Base-by-base conservation (phyloP, 805 yeast species). In the Ascoidea asiatica region DNA sequence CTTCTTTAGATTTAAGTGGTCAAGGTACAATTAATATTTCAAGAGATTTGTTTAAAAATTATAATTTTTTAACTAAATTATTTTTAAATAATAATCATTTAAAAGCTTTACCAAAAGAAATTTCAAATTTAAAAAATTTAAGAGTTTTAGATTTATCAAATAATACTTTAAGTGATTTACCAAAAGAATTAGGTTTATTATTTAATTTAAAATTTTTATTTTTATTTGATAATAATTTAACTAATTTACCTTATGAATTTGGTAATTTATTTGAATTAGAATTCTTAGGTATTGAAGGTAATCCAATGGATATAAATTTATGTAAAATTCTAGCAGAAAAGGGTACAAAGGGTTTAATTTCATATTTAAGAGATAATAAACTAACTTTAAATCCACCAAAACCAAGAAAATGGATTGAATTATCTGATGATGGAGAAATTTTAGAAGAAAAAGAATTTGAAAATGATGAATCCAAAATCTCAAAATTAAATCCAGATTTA, bases 261-360 rank as follows among this genome's bases (percentile, higher is more conserved):
- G 96, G 97, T 21, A 81, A 78, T 53, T 66, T 94, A 47, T 82
- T 77, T 59, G 90, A 86, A 53, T 70, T 92, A 51, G 82, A 85
- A 52, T 82, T 90, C 58, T 64, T 92, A 43, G 99, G 98, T 35
- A 70, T 90, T 40, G 97, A 90, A 61, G 98, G 98, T 1, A 92
- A 92, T 59, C 85, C 94, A 3, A 67, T 92, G 56, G 82, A 81
- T 54, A 67, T 71, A 45, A 75, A 71, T 19, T 61, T 76, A 48
- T 76, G 86, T 39, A 73, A 79, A 50, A 72, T 83, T 23, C 57
- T 92, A 43, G 78, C 94, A 0, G 82, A 80, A 51, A 79, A 77
- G 47, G 97, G 97, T 5, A 84, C 95, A 4, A 77, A 81, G 50
- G 95, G 87, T 1, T 70, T 92, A 48, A 78, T 92, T 36, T 71